A percentile compares a stretch with the other conserved stretches of the same genome.
Evolutionary conservation across 1,139 yeast genomes (phyloP).

Genomic region (Yamadazyma siamensis): DNA sequence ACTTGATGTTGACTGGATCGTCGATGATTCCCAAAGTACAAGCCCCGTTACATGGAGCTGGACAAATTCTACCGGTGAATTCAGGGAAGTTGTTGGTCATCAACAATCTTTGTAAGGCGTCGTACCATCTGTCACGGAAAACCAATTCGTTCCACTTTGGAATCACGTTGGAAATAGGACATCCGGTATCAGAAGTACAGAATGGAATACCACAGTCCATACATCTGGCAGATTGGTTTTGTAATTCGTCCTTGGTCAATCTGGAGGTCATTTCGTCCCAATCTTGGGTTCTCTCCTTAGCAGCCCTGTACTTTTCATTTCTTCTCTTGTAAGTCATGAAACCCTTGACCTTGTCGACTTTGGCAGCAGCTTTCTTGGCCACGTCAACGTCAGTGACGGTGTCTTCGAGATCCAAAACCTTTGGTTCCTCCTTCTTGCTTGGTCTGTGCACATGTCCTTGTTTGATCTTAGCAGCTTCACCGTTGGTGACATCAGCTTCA

Average conservation of each 20-base stretch:
- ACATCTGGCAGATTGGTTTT: conserved; percentile 95
- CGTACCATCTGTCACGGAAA: conserved; percentile 92
- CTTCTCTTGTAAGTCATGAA: conserved; percentile 93
- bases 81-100: conserved; percentile 99
- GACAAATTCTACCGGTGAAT: conserved; percentile 96
- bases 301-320: conserved; percentile 79
- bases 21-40: conserved; percentile 93
- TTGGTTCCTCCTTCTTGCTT: conserved; percentile 61
- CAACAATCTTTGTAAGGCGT: conserved; percentile 85
- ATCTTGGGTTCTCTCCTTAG: conserved; percentile 75
- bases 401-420: conserved; percentile 86
- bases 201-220: conserved; percentile 99
- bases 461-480: conserved; percentile 62
- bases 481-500: conserved; percentile 83
- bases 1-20: conserved; percentile 95
- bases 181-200: conserved; percentile 97
- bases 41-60: conserved; percentile 99
- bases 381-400: conserved; percentile 67
- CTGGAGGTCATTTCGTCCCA: conserved; percentile 91
- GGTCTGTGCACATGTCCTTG: conserved; percentile 41
- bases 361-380: conserved; percentile 60
- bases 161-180: conserved; percentile 95
- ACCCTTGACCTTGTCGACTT: conserved; percentile 81
- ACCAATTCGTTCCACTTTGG: conserved; percentile 98
- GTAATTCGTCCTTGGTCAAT: conserved; percentile 79